Percentiles rank a stretch among this genome's conserved stretches.
Conservation (phyloP, 73 alveolate species). For the Durusdinium trenchii region DNA sequence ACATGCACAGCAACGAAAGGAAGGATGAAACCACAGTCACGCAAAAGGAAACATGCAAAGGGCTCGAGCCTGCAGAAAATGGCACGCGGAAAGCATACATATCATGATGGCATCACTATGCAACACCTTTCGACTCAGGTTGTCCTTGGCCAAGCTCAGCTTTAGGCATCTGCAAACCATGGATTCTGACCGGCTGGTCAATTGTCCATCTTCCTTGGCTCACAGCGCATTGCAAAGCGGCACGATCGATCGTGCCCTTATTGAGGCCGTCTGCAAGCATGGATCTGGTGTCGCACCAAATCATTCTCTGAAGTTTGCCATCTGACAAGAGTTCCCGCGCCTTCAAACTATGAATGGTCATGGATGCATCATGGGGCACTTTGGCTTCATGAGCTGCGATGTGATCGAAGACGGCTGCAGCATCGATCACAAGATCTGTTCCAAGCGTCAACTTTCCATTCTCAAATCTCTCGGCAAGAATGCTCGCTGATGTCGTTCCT, state of each 20-base stretch:
- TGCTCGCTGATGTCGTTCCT: neutral
- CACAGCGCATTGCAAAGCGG: neutral
- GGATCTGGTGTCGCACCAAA: constrained; percentile 18
- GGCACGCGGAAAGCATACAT: no score
- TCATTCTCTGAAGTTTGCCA: neutral
- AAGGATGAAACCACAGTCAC: no score
- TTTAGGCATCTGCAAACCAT: no score
- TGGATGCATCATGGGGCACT: neutral
- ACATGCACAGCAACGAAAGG: no score
- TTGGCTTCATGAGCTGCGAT: neutral
- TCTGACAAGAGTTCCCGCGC: neutral
- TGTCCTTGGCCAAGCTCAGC: no score
- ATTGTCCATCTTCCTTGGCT: neutral
- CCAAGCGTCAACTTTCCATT: neutral
- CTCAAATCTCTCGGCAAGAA: neutral
- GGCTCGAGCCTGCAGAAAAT: no score
- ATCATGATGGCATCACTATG: no score
- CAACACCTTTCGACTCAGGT: no score
- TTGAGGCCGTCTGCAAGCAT: constrained; percentile 26
- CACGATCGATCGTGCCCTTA: neutral
- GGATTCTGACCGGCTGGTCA: neutral
- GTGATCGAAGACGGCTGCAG: neutral
- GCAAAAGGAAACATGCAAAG: no score
- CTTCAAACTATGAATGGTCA: neutral
- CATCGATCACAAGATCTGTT: constrained; percentile 8